A percentile compares a stretch with the other conserved stretches of the same genome.
Conservation (phyloP, 208 protist genomes). For the Hexamita inflata region DNA sequence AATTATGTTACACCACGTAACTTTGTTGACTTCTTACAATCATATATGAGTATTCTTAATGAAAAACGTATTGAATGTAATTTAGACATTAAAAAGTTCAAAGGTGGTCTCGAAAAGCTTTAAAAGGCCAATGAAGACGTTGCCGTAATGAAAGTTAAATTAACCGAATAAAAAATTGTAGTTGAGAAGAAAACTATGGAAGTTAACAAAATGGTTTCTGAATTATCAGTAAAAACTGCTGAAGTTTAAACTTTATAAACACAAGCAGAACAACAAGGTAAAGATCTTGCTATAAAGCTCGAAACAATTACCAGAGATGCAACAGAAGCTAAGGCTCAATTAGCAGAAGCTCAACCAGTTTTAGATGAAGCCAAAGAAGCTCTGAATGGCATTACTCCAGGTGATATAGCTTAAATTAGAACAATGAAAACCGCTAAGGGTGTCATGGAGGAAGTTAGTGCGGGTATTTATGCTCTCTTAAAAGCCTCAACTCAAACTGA, state of each 20-base stretch:
- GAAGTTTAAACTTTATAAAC: conserved; percentile 67
- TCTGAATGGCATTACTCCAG: conserved; percentile 72
- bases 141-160: conserved; percentile 59
- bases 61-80: conserved; percentile 69
- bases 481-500: conserved; percentile 4
- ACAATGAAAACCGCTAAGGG: conserved; percentile 78
- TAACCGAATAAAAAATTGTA: conserved; percentile 65
- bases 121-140: conserved; percentile 77
- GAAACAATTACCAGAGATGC: conserved; percentile 54
- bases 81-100: conserved; percentile 74
- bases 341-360: conserved; percentile 81
- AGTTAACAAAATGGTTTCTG: conserved; percentile 62
- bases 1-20: conserved; percentile 96
- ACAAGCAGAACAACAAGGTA: conserved; percentile 66
- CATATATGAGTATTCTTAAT: conserved; percentile 58
- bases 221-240: conserved; percentile 64
- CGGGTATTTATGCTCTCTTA: conserved; percentile 30
- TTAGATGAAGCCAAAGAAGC: conserved; percentile 75
- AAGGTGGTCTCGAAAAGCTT: conserved; percentile 81
- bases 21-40: conserved; percentile 88
- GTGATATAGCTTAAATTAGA: conserved; percentile 83
- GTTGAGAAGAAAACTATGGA: conserved; percentile 67
- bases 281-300: conserved; percentile 58
- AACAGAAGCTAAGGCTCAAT: conserved; percentile 69
- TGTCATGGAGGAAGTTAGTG: conserved; percentile 77